Base-by-base conservation (phyloP, 2,329 filamentous ascomycete species). In the Ustilaginoidea virens region DNA sequence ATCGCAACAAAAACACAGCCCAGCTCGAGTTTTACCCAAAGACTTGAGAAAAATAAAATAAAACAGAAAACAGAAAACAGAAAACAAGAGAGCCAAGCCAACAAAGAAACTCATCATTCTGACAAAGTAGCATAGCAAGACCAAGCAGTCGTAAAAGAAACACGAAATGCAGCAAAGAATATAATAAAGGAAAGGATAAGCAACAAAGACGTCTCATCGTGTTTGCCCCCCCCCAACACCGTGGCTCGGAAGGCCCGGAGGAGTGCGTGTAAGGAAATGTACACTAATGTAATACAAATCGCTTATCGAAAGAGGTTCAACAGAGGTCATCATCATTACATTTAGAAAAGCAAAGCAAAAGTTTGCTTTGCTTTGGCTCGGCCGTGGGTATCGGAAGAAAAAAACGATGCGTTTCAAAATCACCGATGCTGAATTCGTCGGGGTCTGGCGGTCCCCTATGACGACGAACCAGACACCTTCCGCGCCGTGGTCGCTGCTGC, bases 401-500 rank as follows among this genome's bases (percentile, higher is more conserved):
- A n/a, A n/a, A n/a, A n/a, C n/a, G n/a, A 21, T 4, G 17, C 21
- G 29, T 22, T 17, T n/a, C 24, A 20, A 10, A 24, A 17, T 28
- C 28, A 33, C 17, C 28, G 28, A 29, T 29, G 28, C 25, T 28
- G 27, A 27, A 28, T 21, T 17, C 20, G 24, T 29, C 22, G 18
- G 14, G 18, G 13, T 19, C 10, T 25, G 23, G 14, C 17, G 4
- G 37, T 38, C 34, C 37, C 48, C 44, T 53, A 51, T 27, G 19
- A 29, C 30, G 51, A 46, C 28, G 29, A 27, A 29, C 51, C 63
- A 28, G 65, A 69, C 32, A 70, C 61, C 53, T 72, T 73, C 35
- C 68, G 58, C 22, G 56, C 58, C 15, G 61, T 55, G 5, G 63
- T 55, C 16, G 53, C 47, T 33, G 54, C 55, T n/a, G n/a, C n/a